Percentiles rank a stretch among this genome's conserved stretches.
phyloP scores from a whole-genome alignment of 106 monocot species.

The Ottelia alismoides region DNA sequence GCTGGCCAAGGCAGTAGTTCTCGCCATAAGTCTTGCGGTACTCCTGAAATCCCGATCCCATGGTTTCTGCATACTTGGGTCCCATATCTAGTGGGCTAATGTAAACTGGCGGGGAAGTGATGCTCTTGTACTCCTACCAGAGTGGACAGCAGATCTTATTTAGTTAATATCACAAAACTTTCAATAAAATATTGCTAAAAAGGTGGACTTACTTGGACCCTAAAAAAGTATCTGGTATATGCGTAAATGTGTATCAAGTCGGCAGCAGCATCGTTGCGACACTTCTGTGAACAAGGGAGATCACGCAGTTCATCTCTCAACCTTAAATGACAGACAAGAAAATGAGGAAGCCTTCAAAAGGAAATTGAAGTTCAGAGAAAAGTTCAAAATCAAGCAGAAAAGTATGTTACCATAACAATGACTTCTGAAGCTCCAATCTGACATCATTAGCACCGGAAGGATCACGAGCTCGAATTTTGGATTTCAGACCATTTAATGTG shows the following conservation, averaged over 20 bases:
- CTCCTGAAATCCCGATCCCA: conserved; percentile 77
- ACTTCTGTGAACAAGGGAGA: conserved; percentile 66
- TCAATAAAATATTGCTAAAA: too few relatives aligned
- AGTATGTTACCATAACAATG: conserved; percentile 58
- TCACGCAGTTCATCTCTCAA: conserved; percentile 81
- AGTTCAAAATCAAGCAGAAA: background rate
- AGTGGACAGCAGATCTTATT: too few relatives aligned
- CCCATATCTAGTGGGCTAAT: conserved; percentile 94
- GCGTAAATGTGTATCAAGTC: conserved; percentile 95
- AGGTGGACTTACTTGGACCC: conserved; percentile 61
- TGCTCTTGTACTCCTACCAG: conserved; percentile 75
- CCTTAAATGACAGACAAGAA: too few relatives aligned
- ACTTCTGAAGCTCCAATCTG: conserved; percentile 39
- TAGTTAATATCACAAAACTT: too few relatives aligned
- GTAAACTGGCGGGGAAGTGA: conserved; percentile 78
- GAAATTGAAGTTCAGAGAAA: too few relatives aligned
- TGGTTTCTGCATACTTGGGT: conserved; percentile 76
- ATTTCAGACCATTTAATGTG: conserved; percentile 41
- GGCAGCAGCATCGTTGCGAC: conserved; percentile 95
- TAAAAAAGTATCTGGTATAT: conserved; percentile 77
- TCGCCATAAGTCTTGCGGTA: conserved; percentile 79
- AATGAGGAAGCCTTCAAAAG: too few relatives aligned
- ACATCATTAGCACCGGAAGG: conserved; percentile 55
- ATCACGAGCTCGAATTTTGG: conserved; percentile 57
- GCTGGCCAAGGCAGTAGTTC: conserved; percentile 88